Evolutionary conservation across 176 grass and related monocot species (phyloP).

Genomic region (Paspalum notatum): DNA sequence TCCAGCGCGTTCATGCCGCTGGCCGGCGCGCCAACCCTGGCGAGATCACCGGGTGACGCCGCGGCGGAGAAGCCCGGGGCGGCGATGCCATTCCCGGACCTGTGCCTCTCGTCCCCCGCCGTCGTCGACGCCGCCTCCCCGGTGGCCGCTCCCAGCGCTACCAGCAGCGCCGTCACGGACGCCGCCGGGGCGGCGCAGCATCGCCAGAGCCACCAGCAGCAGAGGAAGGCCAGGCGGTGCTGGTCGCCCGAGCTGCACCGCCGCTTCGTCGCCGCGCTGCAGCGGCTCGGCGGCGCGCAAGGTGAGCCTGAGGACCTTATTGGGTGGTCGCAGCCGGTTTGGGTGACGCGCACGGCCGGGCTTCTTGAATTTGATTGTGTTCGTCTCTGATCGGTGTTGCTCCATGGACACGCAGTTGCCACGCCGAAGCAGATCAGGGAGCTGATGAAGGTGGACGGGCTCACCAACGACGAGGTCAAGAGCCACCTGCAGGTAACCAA

Average conservation of each 20-base stretch:
- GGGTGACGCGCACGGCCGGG: no score
- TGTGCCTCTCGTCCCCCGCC: conserved; percentile 50
- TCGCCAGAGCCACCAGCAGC: conserved; percentile 44
- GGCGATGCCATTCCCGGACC: conserved; percentile 38
- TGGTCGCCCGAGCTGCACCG: conserved; percentile 94
- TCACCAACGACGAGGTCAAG: conserved; percentile 95
- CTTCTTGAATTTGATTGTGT: no score
- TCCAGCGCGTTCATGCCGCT: conserved; percentile 27
- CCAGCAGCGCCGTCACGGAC: conserved; percentile 38
- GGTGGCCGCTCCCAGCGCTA: conserved; percentile 27
- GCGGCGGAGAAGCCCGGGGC: conserved; percentile 19
- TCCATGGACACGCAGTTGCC: conserved; percentile 40
- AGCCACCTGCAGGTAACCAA: conserved; percentile 74
- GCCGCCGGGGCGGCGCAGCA: background rate
- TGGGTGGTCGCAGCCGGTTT: no score
- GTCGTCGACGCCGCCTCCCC: conserved; percentile 23
- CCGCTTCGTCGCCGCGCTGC: conserved; percentile 73
- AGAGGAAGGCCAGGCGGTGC: conserved; percentile 77
- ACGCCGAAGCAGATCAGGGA: conserved; percentile 96
- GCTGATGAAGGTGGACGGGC: conserved; percentile 90
- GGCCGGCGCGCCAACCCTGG: background rate
- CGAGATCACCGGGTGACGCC: conserved; percentile 20
- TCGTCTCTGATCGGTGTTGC: background rate
- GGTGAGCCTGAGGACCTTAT: no score
- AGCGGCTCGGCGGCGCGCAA: conserved; percentile 77